Evolutionary conservation across 805 yeast species (phyloP), one percentile per base, ranked within the genome.

Genomic region (Yamadazyma insecticola): DNA sequence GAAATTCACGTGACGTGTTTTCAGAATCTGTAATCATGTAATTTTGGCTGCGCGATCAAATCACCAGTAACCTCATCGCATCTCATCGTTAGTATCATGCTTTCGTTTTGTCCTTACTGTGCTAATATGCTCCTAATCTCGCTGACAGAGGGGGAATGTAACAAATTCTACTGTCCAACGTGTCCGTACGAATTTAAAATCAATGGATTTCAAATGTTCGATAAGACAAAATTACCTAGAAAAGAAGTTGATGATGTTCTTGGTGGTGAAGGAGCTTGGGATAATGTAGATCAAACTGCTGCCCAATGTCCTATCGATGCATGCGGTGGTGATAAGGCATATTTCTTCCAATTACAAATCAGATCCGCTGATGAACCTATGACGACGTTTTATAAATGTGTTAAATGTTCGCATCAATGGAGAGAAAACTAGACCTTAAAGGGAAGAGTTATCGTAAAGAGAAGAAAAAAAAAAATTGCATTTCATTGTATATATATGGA

Each of bases 301-400:
- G 86, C 90, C 1, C 95, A 90, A 54, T 90, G 98, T 67, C 96
- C 97, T 3, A 69, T 76, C 26, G 95, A 86, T 36, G 51, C 67
- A 2, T 92, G 98, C 66, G 95, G 86, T 24, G 80, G 81, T 43
- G 83, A 77, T 44, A 86, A 87, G 58, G 98, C 98, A 0, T 92
- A 92, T 60, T 92, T 86, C 69, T 92, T 89, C 72, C 97, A 92
- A 62, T 67, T 92, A 37, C 98, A 92, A 59, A 92, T 92, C 50
- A 73, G 98, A 60, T 84, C 95, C 40, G 98, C 98, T 2, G 98
- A 92, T 72, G 98, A 92, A 65, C 98, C 98, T 15, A 92, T 92
- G 97, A 92, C 98, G 1, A 90, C 97, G 2, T 92, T 92, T 56
- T 90, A 86, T 58, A 88, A 90, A 58, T 92, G 98, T 65, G 88